Evolutionary conservation across 2,329 filamentous ascomycete species (phyloP).

Genomic region (Dactylellina leptospora): DNA sequence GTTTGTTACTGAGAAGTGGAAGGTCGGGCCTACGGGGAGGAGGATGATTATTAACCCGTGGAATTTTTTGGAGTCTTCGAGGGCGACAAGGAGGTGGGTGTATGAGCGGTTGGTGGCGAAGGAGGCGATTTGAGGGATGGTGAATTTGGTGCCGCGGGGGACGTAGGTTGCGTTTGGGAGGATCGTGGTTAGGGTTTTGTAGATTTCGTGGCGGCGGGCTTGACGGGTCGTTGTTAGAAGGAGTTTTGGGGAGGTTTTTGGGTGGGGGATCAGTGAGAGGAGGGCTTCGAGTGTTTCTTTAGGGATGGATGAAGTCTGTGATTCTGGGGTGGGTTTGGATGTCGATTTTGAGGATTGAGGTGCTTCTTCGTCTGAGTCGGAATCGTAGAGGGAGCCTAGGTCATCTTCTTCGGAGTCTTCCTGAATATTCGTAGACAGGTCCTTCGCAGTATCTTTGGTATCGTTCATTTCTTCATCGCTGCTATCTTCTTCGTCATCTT

Average conservation of each 20-base stretch:
- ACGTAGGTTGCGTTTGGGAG: conserved; percentile 87
- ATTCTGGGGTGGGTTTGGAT: conserved; percentile 66
- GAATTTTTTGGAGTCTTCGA: conserved; percentile 87
- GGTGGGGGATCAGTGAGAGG: conserved; percentile 61
- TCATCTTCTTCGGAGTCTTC: conserved; percentile 63
- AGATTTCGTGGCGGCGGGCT: conserved; percentile 85
- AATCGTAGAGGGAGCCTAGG: conserved; percentile 82
- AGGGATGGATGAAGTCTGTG: conserved; percentile 69
- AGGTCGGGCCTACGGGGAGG: conserved; percentile 84
- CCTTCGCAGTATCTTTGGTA: conserved; percentile 61
- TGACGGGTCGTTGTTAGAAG: conserved; percentile 91
- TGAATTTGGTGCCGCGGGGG: conserved; percentile 88
- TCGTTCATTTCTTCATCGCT: conserved; percentile 61
- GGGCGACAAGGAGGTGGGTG: conserved; percentile 82
- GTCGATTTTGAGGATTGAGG: conserved; percentile 56
- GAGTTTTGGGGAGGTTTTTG: conserved; percentile 76
- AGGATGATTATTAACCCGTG: conserved; percentile 84
- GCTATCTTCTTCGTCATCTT: conserved; percentile 19
- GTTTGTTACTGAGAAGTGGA: conserved; percentile 89
- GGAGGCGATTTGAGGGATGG: conserved; percentile 84
- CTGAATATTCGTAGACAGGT: conserved; percentile 63
- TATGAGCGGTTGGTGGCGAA: conserved; percentile 78
- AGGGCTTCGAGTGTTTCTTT: conserved; percentile 70
- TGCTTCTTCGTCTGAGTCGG: conserved; percentile 63
- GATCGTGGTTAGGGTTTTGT: conserved; percentile 77